A percentile compares a stretch with the other conserved stretches of the same genome.
Conservation (phyloP, 257 asterid species). For the Pogostemon cablin region DNA sequence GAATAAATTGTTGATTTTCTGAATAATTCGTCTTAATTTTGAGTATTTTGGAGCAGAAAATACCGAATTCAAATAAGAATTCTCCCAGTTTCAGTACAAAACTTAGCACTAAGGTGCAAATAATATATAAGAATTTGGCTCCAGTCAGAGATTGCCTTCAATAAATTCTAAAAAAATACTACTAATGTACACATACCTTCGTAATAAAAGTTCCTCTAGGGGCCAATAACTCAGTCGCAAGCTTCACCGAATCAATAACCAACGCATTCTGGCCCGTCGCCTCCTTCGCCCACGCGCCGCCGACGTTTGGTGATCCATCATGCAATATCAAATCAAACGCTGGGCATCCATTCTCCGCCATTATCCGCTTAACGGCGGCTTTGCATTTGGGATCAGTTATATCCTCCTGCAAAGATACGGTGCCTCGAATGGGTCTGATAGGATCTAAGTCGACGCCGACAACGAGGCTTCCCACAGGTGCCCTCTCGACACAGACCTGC, state of each 20-base stretch:
- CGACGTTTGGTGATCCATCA: slow-evolving; percentile 92
- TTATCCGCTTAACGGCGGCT: slow-evolving; percentile 57
- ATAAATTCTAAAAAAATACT: neutral
- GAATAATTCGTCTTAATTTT: too few species aligned
- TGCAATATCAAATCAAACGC: slow-evolving; percentile 87
- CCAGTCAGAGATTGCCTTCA: neutral
- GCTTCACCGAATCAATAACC: slow-evolving; percentile 90
- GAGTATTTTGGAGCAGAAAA: slow-evolving; percentile 1
- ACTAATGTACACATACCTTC: slow-evolving; percentile 48
- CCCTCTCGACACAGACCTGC: slow-evolving; percentile 81
- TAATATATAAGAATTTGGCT: neutral
- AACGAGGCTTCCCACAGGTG: slow-evolving; percentile 82
- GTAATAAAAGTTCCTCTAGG: slow-evolving; percentile 89
- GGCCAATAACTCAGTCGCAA: slow-evolving; percentile 75
- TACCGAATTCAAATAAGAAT: too few species aligned
- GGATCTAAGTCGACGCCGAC: slow-evolving; percentile 89
- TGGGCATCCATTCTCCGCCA: slow-evolving; percentile 72
- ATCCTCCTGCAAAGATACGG: slow-evolving; percentile 75
- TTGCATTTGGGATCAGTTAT: slow-evolving; percentile 72
- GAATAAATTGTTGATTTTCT: neutral
- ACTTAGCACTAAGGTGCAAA: neutral
- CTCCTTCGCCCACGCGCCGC: slow-evolving; percentile 96
- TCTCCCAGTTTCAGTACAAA: neutral
- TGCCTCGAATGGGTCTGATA: slow-evolving; percentile 82
- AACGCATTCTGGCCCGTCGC: slow-evolving; percentile 87